Evolutionary conservation across 139 green algal genomes (phyloP).

Genomic region (Chlamydomonas sphaeroides): DNA sequence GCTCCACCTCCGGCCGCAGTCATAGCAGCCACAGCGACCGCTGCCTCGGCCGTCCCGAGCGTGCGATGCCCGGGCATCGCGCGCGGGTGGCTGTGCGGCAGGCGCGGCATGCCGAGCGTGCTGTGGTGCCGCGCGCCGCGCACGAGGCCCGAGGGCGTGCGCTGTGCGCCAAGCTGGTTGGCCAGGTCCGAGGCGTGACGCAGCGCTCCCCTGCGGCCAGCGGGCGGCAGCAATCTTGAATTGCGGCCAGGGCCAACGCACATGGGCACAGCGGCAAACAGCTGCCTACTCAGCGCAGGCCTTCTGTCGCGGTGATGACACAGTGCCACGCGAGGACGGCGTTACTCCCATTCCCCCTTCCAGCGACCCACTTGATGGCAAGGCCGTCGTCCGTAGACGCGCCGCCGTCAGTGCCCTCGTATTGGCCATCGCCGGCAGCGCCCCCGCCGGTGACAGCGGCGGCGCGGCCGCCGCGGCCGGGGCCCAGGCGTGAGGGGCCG

Average conservation of each 20-base stretch:
- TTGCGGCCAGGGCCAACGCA: too few species aligned
- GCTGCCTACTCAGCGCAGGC: too few species aligned
- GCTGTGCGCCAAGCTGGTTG: background rate
- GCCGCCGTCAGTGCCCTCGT: background rate
- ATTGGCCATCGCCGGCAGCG: background rate
- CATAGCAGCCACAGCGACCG: too few species aligned
- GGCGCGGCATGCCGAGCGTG: background rate
- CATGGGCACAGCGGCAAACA: too few species aligned
- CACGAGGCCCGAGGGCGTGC: background rate
- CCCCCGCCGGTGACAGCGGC: too few species aligned
- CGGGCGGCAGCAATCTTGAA: too few species aligned
- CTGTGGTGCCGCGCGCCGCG: constrained; percentile 21
- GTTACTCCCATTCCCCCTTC: too few species aligned
- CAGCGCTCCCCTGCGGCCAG: background rate
- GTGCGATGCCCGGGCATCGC: background rate
- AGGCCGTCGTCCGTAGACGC: constrained; percentile 9
- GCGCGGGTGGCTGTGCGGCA: background rate
- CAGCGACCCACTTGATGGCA: background rate
- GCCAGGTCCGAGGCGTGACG: constrained; percentile 8
- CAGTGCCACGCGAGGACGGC: too few species aligned
- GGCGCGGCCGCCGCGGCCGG: background rate
- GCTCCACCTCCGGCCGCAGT: too few species aligned
- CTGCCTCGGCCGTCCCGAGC: too few species aligned
- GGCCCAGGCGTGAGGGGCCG: too few species aligned
- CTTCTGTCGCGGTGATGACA: too few species aligned